phyloP scores from a whole-genome alignment of 192 early-diverging fungal species.

The Rhizophagus sp. region DNA sequence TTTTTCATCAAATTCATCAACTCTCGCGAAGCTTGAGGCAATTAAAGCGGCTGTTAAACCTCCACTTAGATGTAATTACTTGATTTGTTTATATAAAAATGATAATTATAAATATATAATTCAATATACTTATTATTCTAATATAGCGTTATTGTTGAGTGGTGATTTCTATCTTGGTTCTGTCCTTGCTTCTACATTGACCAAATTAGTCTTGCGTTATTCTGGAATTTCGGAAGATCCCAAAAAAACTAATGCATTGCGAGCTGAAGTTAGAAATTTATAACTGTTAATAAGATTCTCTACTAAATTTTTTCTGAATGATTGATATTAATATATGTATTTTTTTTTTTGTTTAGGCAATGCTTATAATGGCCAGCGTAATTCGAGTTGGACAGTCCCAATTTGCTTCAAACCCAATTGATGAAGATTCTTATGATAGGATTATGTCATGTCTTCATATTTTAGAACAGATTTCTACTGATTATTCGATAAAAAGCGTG shows the following conservation, averaged over 20 bases:
- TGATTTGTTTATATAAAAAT: background rate
- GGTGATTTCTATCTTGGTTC: slow-evolving; percentile 94
- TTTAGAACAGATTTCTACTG: slow-evolving; percentile 60
- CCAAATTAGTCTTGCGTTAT: slow-evolving; percentile 88
- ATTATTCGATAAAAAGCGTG: slow-evolving; percentile 56
- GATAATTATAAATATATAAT: slow-evolving; percentile 28
- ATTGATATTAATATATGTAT: background rate
- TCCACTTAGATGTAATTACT: slow-evolving; percentile 58
- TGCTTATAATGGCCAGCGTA: slow-evolving; percentile 97
- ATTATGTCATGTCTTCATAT: slow-evolving; percentile 85
- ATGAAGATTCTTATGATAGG: slow-evolving; percentile 95
- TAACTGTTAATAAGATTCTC: background rate
- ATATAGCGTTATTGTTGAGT: slow-evolving; percentile 76
- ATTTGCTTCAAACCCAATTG: slow-evolving; percentile 84
- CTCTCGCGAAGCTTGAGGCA: slow-evolving; percentile 49
- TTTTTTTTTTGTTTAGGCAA: slow-evolving; percentile 51
- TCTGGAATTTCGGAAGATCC: slow-evolving; percentile 51
- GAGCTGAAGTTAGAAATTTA: slow-evolving; percentile 68
- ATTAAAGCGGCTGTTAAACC: slow-evolving; percentile 65
- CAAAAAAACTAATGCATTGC: slow-evolving; percentile 69
- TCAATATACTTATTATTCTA: slow-evolving; percentile 5
- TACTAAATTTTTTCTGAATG: background rate
- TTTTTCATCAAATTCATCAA: slow-evolving; percentile 56
- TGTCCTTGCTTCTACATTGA: slow-evolving; percentile 86
- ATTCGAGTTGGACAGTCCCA: slow-evolving; percentile 89